These are phyloP conservation scores for Fusarium verticillioides DNA, from an alignment of 2,329 filamentous ascomycete species.

Conservation along the genomic window DNA sequence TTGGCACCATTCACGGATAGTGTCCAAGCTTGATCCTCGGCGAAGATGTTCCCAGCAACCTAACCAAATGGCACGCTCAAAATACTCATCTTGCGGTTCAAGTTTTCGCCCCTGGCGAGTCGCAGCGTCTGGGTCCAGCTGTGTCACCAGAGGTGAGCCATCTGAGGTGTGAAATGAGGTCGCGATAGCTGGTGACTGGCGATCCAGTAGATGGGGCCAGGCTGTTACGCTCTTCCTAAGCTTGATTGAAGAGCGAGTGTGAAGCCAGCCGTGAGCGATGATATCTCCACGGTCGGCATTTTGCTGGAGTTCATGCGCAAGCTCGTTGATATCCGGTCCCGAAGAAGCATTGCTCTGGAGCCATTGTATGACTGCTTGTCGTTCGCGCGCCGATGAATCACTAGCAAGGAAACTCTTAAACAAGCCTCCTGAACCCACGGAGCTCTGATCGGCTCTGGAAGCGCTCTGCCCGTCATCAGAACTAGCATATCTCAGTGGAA, in stretches of 20 bases:
- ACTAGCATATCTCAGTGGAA: constrained; percentile 73
- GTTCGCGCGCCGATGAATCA: constrained; percentile 80
- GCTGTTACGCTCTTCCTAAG: constrained; percentile 82
- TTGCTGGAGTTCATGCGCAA: constrained; percentile 80
- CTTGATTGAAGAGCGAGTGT: constrained; percentile 91
- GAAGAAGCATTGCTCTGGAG: constrained; percentile 80
- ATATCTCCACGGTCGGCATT: constrained; percentile 83
- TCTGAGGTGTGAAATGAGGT: constrained; percentile 67
- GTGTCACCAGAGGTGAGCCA: constrained; percentile 78
- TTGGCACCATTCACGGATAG: constrained; percentile 86
- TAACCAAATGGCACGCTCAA: constrained; percentile 91
- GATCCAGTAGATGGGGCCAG: constrained; percentile 73
- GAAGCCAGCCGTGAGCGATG: constrained; percentile 89
- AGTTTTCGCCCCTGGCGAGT: constrained; percentile 80
- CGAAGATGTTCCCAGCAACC: constrained; percentile 94
- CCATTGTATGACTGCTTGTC: constrained; percentile 85
- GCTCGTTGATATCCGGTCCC: constrained; percentile 76
- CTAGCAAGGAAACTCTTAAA: constrained; percentile 77
- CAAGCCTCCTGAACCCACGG: constrained; percentile 54
- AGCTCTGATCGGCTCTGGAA: constrained; percentile 42
- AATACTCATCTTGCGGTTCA: constrained; percentile 85
- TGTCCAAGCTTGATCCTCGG: constrained; percentile 77
- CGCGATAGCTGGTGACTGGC: constrained; percentile 66
- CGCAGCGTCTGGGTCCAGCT: constrained; percentile 92
- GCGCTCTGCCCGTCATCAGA: constrained; percentile 45